phyloP scores from a whole-genome alignment of 495 filamentous ascomycete genomes.

The Penicillium diatomitis region DNA sequence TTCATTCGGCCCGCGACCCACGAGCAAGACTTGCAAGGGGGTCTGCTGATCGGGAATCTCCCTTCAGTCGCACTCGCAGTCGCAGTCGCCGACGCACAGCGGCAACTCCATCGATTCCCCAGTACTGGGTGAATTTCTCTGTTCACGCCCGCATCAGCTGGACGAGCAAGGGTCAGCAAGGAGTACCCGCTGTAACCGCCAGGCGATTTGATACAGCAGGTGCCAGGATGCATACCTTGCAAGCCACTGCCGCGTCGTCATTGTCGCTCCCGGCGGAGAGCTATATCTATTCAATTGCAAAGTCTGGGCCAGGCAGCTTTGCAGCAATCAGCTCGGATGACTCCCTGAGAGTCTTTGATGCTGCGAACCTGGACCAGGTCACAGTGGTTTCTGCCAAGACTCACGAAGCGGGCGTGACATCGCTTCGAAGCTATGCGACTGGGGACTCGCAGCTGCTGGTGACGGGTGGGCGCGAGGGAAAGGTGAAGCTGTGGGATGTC shows the following conservation, averaged over 20 bases:
- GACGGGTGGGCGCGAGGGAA: slow-evolving; percentile 43
- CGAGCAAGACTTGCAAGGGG: no score
- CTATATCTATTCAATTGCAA: slow-evolving; percentile 44
- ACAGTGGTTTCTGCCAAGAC: slow-evolving; percentile 23
- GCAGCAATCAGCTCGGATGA: slow-evolving; percentile 50
- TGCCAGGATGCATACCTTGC: slow-evolving; percentile 31
- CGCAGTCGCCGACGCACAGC: no score
- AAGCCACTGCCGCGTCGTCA: slow-evolving; percentile 29
- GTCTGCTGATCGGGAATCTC: no score
- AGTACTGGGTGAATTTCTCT: no score
- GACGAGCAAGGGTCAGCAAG: neutral
- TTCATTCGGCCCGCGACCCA: no score
- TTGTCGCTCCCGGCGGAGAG: slow-evolving; percentile 36
- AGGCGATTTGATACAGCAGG: neutral
- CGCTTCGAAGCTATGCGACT: slow-evolving; percentile 26
- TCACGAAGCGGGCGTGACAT: slow-evolving; percentile 38
- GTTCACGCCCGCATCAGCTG: no score
- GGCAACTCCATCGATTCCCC: neutral
- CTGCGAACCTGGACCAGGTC: slow-evolving; percentile 25
- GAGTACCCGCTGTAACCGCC: neutral
- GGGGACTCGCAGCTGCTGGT: slow-evolving; percentile 23
- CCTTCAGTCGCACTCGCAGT: no score
- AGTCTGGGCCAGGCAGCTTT: slow-evolving; percentile 24
- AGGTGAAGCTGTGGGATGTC: slow-evolving; percentile 39
- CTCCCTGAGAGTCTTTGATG: slow-evolving; percentile 43